Evolutionary conservation across 169 alveolate genomes (phyloP), one percentile per base, ranked within the genome.

Genomic region (Plasmodium sp.): DNA sequence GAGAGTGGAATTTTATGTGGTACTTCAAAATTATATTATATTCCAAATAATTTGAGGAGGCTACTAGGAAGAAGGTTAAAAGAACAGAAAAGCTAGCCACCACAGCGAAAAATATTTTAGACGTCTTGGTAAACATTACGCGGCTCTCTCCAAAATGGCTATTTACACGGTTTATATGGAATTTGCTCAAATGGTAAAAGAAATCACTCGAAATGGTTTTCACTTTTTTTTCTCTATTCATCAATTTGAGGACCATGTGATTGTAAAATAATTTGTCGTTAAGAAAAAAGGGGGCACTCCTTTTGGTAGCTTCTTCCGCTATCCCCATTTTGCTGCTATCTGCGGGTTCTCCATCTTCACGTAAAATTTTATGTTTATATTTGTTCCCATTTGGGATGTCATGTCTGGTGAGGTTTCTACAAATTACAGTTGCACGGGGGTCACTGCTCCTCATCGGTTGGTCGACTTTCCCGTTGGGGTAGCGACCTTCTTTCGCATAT

Each of bases 71-170:
- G 34, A 74, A 54, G 22, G 84, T 74, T 77, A 85, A 77, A n/a
- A 85, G 72, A 31, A 85, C 22, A 22, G 85, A 85, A 74, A 85
- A 85, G 34, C 93, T 85, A 71, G 71, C 56, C 45, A 85, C 43
- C 31, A 85, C 93, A 54, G 71, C 93, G 41, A 85, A 85, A 85
- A 85, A 85, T 85, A 85, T 85, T 56, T 85, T 85, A 39, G 75
- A 85, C 39, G 93, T 85, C 80, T 85, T 85, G 84, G 93, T 85
- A 67, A 75, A 85, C 75, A 54, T 75, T 71, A 75, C 54, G 71
- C 41, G 56, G 71, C 58, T 75, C 48, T 56, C 58, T n/a, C 80
- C 67, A 36, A 77, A 85, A 85, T 73, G 27, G 62, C 54, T 75
- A 56, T 85, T 85, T 34, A 85, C 5, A 67, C 22, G 31, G 67